Base-by-base conservation (phyloP, 352 stramenopile genomes). In the Pythium graminicola region DNA sequence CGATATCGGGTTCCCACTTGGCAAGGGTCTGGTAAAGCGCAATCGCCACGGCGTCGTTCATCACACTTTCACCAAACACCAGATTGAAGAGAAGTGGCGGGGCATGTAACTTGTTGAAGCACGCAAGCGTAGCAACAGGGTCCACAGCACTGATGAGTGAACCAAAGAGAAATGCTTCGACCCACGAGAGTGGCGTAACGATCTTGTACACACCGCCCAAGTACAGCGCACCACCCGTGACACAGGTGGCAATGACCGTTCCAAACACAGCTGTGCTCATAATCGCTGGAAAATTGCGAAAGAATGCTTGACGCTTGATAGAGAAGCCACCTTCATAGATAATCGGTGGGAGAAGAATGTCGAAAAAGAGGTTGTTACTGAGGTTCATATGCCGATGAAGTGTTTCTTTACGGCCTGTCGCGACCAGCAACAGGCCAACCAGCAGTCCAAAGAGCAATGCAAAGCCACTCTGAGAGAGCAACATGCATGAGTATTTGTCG, bases 61-160 rank as follows among this genome's bases (percentile, higher is more conserved):
- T 74, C 60, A 97, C 89, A 49, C 80, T 96, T 68, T 98, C 94
- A 31, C 94, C 94, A 69, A 98, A 98, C 0, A 97, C 89, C 41
- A 98, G 73, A 60, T 97, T 98, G 62, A 98, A 98, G 6, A 98
- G 67, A 20, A 93, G 71, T 14, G 89, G 76, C 36, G 81, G 81
- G 3, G 80, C 81, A 32, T 80, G 76, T 41, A 89, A 88, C 47
- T 93, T 94, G 72, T 97, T 95, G 60, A 98, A 97, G 3, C 97
- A 87, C 0, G 86, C 93, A 4, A 98, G 60, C 13, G 89, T 97
- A 17, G 89, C 87, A 2, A 98, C 91, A 4, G 94, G 90, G 60
- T 98, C 94, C 5, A 97, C 95, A 0, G 92, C 87, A 16, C 86
- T 96, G 49, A 98, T 96, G 3, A 98, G 64, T 14, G 89, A 74